Percentiles rank a stretch among this genome's conserved stretches.
phyloP scores from a whole-genome alignment of 1,284 basidiomycete species.

The Marasmius sp. region DNA sequence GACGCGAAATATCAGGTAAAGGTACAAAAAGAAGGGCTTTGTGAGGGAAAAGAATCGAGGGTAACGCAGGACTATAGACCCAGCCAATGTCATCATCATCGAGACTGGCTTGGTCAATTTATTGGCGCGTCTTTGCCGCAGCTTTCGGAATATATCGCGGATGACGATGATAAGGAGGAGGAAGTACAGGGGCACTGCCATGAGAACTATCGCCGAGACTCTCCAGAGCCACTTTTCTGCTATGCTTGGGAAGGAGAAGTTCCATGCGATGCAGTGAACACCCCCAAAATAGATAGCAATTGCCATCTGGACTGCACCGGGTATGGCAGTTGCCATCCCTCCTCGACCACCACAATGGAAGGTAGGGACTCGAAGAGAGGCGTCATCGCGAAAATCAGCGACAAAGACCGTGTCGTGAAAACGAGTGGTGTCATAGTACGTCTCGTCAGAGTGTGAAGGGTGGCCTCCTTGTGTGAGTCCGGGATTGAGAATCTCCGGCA shows the following conservation, averaged over 20 bases:
- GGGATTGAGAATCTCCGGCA: neutral
- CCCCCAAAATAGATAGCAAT: constrained; percentile 17
- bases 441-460: neutral
- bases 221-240: constrained; percentile 18
- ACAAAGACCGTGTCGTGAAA: neutral
- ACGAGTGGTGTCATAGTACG: neutral
- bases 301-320: neutral
- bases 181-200: constrained; percentile 4
- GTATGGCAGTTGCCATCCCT: neutral
- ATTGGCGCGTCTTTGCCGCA: neutral
- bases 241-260: constrained; percentile 12
- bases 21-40: neutral
- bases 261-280: constrained; percentile 21
- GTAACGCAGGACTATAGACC: neutral
- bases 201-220: constrained; percentile 8
- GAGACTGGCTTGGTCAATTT: neutral
- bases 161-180: neutral
- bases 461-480: neutral
- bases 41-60: neutral
- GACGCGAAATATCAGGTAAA: neutral
- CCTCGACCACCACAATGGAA: neutral
- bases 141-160: neutral
- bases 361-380: neutral
- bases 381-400: neutral
- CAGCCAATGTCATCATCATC: neutral